Base-by-base conservation (phyloP, 1,139 yeast species). In the Yamadazyma kanchanaburiensis region DNA sequence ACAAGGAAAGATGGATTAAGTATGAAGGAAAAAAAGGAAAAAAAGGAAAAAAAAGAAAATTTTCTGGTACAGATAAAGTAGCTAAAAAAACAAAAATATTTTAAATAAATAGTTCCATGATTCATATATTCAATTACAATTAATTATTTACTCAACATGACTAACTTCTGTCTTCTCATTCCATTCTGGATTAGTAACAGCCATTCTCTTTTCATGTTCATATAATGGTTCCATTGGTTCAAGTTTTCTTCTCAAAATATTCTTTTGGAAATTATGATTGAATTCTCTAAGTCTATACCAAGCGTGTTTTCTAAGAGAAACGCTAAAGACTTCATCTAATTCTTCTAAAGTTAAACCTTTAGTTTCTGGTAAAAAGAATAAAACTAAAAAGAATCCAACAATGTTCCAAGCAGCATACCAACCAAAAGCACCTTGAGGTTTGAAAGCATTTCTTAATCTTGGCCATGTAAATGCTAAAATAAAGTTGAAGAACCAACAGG, bases 381-480 rank as follows among this genome's bases (percentile, higher is more conserved):
- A 59, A 3, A 79, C 86, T 51, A 80, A 45, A 59, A 79, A 74
- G 63, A 78, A 83, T 0, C 91, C 94, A 32, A 81, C 64, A 32
- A 82, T 49, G 52, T 86, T 86, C 91, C 94, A 83, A 9, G 83
- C 95, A 1, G 94, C 95, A 48, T 85, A 86, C 71, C 79, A 86
- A 10, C 91, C 87, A 54, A 87, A 87, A 3, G 94, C 95, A 53
- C 95, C 95, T 39, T 80, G 84, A 3, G 86, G 72, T 29, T 74
- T 76, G 59, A 86, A 78, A 0, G 83, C 78, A 30, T 60, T 70
- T 38, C 72, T 58, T 50, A 86, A 59, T 24, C 85, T 64, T 23
- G 94, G 94, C 91, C 94, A 86, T 2, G 95, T 81, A 39, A 85
- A 70, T 9, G 94, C 84, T 38, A 87, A 70, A 28, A 86, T 64